Percentiles rank a stretch among this genome's conserved stretches.
Conservation (phyloP, 2,329 filamentous ascomycete species). For the Neurospora sp. region DNA sequence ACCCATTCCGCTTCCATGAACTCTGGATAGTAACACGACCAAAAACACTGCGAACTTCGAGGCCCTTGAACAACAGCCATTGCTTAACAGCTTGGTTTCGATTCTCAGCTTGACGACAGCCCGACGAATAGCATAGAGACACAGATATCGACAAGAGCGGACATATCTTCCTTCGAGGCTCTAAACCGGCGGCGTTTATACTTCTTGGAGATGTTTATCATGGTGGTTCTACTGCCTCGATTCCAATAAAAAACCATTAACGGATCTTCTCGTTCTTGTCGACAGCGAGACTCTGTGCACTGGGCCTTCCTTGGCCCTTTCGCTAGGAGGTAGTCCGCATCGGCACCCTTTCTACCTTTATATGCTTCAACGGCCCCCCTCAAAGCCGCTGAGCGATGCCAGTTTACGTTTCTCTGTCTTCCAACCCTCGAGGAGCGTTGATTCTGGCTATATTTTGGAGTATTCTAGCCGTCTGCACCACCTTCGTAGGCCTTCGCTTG, state of each 20-base stretch:
- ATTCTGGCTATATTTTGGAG: background rate
- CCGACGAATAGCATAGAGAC: background rate
- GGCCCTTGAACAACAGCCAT: background rate
- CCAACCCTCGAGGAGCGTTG: background rate
- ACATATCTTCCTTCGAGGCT: background rate
- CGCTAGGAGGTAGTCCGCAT: background rate
- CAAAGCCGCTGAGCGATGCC: background rate
- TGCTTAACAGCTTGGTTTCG: background rate
- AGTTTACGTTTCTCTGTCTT: background rate
- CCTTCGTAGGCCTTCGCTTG: conserved; percentile 13
- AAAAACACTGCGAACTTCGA: background rate
- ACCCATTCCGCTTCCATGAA: background rate
- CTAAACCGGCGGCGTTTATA: background rate
- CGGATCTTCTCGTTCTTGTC: background rate
- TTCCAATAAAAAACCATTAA: background rate
- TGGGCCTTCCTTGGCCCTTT: background rate
- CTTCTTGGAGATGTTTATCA: background rate
- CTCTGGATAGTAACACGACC: background rate
- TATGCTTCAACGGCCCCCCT: background rate
- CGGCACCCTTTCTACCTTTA: background rate
- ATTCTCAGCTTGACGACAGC: background rate
- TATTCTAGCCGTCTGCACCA: background rate
- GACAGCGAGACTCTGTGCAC: background rate
- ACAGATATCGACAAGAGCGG: background rate
- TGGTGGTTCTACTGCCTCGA: background rate